These are phyloP conservation scores for Cylindrotheca fusiformis DNA, from an alignment of 108 stramenopile species.

Conservation along the genomic window DNA sequence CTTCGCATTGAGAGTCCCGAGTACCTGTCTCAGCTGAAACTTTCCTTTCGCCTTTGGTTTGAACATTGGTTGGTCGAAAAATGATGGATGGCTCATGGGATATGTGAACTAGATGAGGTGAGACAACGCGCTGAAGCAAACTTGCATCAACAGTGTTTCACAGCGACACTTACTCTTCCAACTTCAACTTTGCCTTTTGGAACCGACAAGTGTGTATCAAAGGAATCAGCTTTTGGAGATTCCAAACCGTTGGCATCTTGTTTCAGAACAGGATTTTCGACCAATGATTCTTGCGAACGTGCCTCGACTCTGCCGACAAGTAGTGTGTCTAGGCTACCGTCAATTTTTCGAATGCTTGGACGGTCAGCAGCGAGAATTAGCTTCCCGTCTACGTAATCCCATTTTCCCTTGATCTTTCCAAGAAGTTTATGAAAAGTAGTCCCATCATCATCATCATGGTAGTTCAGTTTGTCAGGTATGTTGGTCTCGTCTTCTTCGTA, in stretches of 20 bases:
- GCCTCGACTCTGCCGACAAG: slow-evolving; percentile 68
- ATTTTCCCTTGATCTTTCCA: slow-evolving; percentile 52
- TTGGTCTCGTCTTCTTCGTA: slow-evolving; percentile 25
- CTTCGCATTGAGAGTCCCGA: slow-evolving; percentile 60
- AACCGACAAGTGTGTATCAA: slow-evolving; percentile 70
- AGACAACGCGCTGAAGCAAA: no score
- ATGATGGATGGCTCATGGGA: slow-evolving; percentile 69
- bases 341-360: no score
- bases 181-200: slow-evolving; percentile 71
- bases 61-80: slow-evolving; percentile 80
- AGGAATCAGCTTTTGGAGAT: neutral
- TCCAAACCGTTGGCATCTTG: slow-evolving; percentile 8
- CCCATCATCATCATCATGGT: slow-evolving; percentile 29
- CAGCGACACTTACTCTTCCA: no score
- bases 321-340: slow-evolving; percentile 52
- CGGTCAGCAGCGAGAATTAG: slow-evolving; percentile 81
- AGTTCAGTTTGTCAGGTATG: slow-evolving; percentile 22
- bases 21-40: slow-evolving; percentile 68
- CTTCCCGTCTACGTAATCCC: slow-evolving; percentile 75
- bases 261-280: slow-evolving; percentile 47
- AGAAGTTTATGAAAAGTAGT: slow-evolving; percentile 34
- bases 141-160: no score
- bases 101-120: slow-evolving; percentile 50
- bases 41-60: slow-evolving; percentile 48
- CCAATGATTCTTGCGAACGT: slow-evolving; percentile 38